Evolutionary conservation across 768 basidiomycete species (phyloP).

Genomic region (Xerocomus potaroensis): DNA sequence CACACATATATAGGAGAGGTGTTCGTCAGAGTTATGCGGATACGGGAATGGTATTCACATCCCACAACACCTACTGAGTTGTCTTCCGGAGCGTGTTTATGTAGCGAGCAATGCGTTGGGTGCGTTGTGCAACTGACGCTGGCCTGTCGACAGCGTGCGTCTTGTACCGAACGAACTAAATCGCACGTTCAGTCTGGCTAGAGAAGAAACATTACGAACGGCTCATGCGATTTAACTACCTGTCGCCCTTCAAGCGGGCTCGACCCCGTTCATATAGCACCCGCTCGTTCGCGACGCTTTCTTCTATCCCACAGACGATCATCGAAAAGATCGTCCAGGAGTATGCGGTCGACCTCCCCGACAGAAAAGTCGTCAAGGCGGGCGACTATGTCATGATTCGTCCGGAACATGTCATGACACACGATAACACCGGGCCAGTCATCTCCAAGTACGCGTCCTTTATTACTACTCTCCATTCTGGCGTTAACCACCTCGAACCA

Average conservation of each 20-base stretch:
- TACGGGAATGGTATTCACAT: too few relatives aligned
- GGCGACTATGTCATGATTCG: slow-evolving; percentile 99
- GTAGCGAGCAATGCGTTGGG: too few relatives aligned
- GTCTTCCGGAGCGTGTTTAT: too few relatives aligned
- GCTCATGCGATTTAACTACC: slow-evolving; percentile 14
- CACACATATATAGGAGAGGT: background rate
- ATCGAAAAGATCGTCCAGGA: slow-evolving; percentile 98
- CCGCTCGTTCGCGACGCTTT: slow-evolving; percentile 33
- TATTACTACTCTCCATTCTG: background rate
- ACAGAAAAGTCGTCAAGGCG: slow-evolving; percentile 76
- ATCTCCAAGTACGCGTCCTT: slow-evolving; percentile 76
- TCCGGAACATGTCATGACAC: slow-evolving; percentile 97
- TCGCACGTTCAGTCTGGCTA: background rate
- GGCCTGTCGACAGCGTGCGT: background rate
- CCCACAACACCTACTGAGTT: too few relatives aligned
- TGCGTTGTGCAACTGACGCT: background rate
- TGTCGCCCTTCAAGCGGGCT: slow-evolving; percentile 7
- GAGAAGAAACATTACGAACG: background rate
- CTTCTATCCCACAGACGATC: slow-evolving; percentile 67
- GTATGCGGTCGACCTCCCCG: slow-evolving; percentile 87
- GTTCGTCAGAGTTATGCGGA: too few relatives aligned
- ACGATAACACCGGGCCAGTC: slow-evolving; percentile 97
- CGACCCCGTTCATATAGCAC: background rate
- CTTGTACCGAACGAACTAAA: background rate
- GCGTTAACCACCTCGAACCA: slow-evolving; percentile 28